Base-by-base conservation (phyloP, 2,329 filamentous ascomycete species). In the Aspergillus candidus region DNA sequence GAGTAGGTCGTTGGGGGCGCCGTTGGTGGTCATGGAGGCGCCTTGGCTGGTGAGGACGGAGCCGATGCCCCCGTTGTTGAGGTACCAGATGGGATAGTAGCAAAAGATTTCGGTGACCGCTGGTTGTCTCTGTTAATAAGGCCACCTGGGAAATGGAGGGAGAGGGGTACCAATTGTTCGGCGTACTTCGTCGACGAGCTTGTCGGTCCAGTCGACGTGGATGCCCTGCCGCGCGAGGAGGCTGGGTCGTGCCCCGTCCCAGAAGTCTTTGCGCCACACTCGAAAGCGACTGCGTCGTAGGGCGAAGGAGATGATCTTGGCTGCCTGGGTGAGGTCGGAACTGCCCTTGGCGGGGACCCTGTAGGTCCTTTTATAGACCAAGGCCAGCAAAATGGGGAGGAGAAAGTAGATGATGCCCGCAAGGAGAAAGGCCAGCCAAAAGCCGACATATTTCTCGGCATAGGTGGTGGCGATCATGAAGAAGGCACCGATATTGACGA, bases 1-100 rank as follows among this genome's bases (percentile, higher is more conserved):
- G 32, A 76, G 64, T 8, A 76, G 59, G 42, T 76, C 73, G 52
- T 76, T 77, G 35, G 74, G 73, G 1, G 72, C 72, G 22, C 73
- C 73, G 41, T 74, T 67, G 8, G 73, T 76, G 5, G 59, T 62
- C 60, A 77, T 60, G 51, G 72, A 72, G 11, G 72, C 74, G 10
- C 65, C 70, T 56, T 76, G 59, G 59, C 72, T 76, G 36, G 61
- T 73, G 13, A 71, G 67, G 0, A 76, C 66, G 4, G 65, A 65
- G 12, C 77, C 77, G 22, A 80, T 69, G 52, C 77, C 76, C n/a
- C 64, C 60, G 45, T 67, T 60, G 35, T 69, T 70, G 27, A 69
- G 32, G 40, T 61, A 55, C 44, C 59, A 68, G 37, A 70, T 61
- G 3, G 68, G 68, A 42, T 63, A 68, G 50, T 60, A 66, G 41